Evolutionary conservation across 768 basidiomycete species (phyloP), one percentile per base, ranked within the genome.

Genomic region (Austroboletus festivus): DNA sequence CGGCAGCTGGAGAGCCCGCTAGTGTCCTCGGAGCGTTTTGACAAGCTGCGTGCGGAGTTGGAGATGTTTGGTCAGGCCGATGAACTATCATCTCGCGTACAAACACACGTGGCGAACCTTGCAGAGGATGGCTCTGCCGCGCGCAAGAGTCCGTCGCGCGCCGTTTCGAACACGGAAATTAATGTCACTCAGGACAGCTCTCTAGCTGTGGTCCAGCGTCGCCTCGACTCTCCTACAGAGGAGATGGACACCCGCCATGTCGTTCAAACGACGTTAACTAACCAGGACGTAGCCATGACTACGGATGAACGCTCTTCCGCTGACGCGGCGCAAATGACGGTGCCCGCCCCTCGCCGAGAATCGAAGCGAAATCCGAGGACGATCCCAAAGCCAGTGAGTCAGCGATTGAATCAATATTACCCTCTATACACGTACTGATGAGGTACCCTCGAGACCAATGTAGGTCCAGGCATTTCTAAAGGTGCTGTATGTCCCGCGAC

Each of bases 301-400:
- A 33, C 38, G 24, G 18, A 11, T 23, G 44, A 46, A 18, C n/a
- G 37, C 28, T 38, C 33, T 19, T 42, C 43, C 5, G 13, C 41
- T 40, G 51, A 56, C 5, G n/a, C 30, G 31, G 46, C 20, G 10
- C 34, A 26, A 11, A 28, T 38, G 37, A 26, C 42, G 26, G 44
- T 39, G 19, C 44, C 44, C 38, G 20, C 5, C 16, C 55, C 28
- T 31, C 42, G n/a, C 9, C 53, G 51, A 42, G 51, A 43, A 19
- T 28, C 46, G 23, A 64, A 47, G 47, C 49, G 62, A 57, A 59
- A 57, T 52, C 61, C 67, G 56, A 68, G 57, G 67, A 61, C 46
- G 21, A 64, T 20, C 1, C 22, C 35, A 3, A 56, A 47, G 30
- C 44, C 44, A 28, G 67, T 67, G 56, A 59, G 67, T 55, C 53